Percentiles rank a stretch among this genome's conserved stretches.
These are phyloP conservation scores for Rhizodiscina lignyota DNA, from an alignment of 495 filamentous ascomycete species.

Conservation along the genomic window DNA sequence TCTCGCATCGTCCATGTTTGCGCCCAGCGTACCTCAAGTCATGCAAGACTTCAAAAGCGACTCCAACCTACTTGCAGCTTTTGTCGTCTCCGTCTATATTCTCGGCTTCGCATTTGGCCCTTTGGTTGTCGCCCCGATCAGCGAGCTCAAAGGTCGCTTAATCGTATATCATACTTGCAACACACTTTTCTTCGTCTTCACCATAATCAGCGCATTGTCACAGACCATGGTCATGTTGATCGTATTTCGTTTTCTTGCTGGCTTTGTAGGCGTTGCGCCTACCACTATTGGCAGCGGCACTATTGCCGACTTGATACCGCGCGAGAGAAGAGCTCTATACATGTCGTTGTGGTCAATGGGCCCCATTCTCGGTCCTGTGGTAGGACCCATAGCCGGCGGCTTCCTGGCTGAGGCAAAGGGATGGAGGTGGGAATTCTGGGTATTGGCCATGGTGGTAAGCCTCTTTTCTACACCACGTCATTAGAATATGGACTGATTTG, in stretches of 20 bases:
- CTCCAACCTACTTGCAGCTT: conserved; percentile 14
- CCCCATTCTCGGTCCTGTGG: conserved; percentile 33
- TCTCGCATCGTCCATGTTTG: conserved; percentile 23
- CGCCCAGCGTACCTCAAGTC: conserved; percentile 21
- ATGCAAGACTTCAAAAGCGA: conserved; percentile 18
- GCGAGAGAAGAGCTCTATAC: conserved; percentile 27
- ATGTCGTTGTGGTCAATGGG: conserved; percentile 35
- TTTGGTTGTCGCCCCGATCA: conserved; percentile 42
- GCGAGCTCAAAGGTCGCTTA: conserved; percentile 45
- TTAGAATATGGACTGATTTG: conserved; percentile 23
- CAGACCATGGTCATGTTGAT: conserved; percentile 33
- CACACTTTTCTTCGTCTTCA: conserved; percentile 36
- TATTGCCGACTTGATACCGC: conserved; percentile 33
- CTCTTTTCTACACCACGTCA: conserved; percentile 16
- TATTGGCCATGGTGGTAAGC: conserved; percentile 3
- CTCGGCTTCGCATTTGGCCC: conserved; percentile 41
- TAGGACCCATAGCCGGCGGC: conserved; percentile 41
- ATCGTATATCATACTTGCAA: conserved; percentile 36
- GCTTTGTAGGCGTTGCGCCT: conserved; percentile 30
- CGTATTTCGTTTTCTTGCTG: conserved; percentile 41
- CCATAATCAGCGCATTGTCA: conserved; percentile 34
- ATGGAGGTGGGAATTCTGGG: conserved; percentile 50
- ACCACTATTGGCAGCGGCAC: conserved; percentile 37
- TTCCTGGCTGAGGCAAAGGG: conserved; percentile 36
- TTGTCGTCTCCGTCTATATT: conserved; percentile 26